Percentiles rank a stretch among this genome's conserved stretches.
Conservation (phyloP, 306 rosid species). For the Bauhinia variegata region DNA sequence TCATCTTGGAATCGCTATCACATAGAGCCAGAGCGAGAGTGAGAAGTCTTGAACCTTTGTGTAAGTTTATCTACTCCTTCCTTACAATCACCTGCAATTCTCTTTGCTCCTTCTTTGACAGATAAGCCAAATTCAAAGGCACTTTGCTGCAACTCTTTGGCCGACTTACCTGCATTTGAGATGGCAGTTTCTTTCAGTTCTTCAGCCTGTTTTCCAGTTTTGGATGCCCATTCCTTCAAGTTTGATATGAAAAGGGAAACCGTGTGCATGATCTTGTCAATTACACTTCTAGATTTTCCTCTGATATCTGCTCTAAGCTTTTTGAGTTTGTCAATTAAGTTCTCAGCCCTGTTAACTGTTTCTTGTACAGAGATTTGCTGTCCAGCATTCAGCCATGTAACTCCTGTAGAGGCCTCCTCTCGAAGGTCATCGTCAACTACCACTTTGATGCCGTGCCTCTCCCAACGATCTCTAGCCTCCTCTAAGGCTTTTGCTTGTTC, state of each 20-base stretch:
- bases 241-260: conserved; percentile 59
- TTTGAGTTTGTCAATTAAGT: conserved; percentile 70
- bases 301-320: conserved; percentile 55
- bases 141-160: conserved; percentile 63
- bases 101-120: conserved; percentile 74
- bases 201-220: conserved; percentile 62
- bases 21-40: neutral
- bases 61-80: conserved; percentile 90
- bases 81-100: conserved; percentile 80
- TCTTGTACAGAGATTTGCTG: conserved; percentile 68
- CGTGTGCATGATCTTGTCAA: conserved; percentile 60
- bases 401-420: conserved; percentile 69
- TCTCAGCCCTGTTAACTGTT: conserved; percentile 71
- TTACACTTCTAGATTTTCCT: conserved; percentile 66
- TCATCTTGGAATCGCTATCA: conserved; percentile 6
- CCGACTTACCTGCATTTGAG: conserved; percentile 59
- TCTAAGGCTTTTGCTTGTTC: conserved; percentile 88
- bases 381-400: conserved; percentile 81
- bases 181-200: conserved; percentile 52
- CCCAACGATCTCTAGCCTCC: conserved; percentile 97
- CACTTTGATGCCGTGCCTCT: conserved; percentile 90
- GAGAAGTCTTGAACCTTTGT: conserved; percentile 74
- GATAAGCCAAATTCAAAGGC: conserved; percentile 58
- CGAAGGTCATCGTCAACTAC: conserved; percentile 88
- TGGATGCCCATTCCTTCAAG: conserved; percentile 60